Evolutionary conservation across 495 filamentous ascomycete species (phyloP).

Genomic region (Penicillium ochrochloron): DNA sequence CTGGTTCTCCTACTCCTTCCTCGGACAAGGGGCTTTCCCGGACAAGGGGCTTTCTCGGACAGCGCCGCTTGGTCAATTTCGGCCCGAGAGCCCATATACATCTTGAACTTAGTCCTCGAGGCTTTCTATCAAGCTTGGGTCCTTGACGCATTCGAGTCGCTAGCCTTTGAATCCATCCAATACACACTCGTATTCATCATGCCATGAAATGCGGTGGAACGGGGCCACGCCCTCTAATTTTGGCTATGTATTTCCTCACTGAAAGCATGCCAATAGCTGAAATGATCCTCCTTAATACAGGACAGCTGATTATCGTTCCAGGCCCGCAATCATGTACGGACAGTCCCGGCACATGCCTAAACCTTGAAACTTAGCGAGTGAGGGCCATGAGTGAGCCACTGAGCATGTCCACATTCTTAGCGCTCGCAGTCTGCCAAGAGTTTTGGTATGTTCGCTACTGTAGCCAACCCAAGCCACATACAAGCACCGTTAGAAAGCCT

Average conservation of each 20-base stretch:
- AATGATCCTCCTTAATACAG: neutral
- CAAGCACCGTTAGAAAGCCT: neutral
- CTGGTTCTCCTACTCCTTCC: neutral
- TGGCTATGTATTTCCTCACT: neutral
- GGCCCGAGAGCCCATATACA: slow-evolving; percentile 4
- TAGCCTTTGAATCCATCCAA: neutral
- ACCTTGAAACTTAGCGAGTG: slow-evolving; percentile 5
- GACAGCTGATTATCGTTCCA: neutral
- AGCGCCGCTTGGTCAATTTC: slow-evolving; percentile 1
- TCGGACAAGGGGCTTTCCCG: slow-evolving; percentile 1
- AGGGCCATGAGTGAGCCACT: neutral
- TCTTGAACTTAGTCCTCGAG: neutral
- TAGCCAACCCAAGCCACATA: neutral
- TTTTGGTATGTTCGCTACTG: neutral
- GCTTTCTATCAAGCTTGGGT: neutral
- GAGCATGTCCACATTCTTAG: slow-evolving; percentile 3
- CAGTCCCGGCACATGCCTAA: slow-evolving; percentile 2
- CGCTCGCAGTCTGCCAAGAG: neutral
- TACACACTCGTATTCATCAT: neutral
- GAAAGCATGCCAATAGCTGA: neutral
- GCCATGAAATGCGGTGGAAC: neutral
- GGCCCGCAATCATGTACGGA: neutral
- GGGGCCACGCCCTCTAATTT: neutral
- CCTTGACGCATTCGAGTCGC: slow-evolving; percentile 4
- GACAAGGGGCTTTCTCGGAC: slow-evolving; percentile 2